These are phyloP conservation scores for Alternaria atra DNA, from an alignment of 2,329 filamentous ascomycete genomes.

Conservation along the genomic window DNA sequence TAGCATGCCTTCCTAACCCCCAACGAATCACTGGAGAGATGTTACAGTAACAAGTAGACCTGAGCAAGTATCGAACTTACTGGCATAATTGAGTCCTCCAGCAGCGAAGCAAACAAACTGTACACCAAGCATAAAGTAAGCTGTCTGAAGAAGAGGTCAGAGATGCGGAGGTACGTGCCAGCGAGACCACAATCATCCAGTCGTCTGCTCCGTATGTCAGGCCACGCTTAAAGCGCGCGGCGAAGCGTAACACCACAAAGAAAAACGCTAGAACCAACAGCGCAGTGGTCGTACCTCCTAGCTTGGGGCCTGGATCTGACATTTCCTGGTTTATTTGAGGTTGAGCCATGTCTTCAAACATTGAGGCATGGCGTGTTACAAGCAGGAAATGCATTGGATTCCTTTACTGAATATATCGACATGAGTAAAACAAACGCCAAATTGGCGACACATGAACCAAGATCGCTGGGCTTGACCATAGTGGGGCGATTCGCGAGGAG, in stretches of 20 bases:
- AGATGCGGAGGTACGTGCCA: neutral
- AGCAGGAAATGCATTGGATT: neutral
- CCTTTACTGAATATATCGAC: neutral
- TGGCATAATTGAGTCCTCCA: slow-evolving; percentile 1
- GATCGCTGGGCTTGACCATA: neutral
- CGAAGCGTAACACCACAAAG: slow-evolving; percentile 6
- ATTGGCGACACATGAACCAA: neutral
- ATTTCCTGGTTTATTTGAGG: neutral
- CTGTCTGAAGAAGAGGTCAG: neutral
- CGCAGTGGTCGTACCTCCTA: slow-evolving; percentile 1
- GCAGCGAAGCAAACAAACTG: slow-evolving; percentile 2
- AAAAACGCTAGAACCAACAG: slow-evolving; percentile 2
- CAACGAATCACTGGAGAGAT: neutral
- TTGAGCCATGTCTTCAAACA: neutral
- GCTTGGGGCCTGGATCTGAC: neutral
- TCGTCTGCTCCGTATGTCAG: slow-evolving; percentile 13
- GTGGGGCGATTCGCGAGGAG: neutral
- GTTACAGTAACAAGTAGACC: neutral
- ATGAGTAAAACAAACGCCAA: neutral
- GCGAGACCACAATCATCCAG: slow-evolving; percentile 13
- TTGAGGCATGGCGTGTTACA: neutral
- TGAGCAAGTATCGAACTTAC: neutral
- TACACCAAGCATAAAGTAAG: slow-evolving; percentile 20
- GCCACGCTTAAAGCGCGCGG: neutral
- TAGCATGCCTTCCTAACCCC: slow-evolving; percentile 7